Evolutionary conservation across 2,329 filamentous ascomycete species (phyloP), one percentile per base, ranked within the genome.

Genomic region (Monosporascus sp.): DNA sequence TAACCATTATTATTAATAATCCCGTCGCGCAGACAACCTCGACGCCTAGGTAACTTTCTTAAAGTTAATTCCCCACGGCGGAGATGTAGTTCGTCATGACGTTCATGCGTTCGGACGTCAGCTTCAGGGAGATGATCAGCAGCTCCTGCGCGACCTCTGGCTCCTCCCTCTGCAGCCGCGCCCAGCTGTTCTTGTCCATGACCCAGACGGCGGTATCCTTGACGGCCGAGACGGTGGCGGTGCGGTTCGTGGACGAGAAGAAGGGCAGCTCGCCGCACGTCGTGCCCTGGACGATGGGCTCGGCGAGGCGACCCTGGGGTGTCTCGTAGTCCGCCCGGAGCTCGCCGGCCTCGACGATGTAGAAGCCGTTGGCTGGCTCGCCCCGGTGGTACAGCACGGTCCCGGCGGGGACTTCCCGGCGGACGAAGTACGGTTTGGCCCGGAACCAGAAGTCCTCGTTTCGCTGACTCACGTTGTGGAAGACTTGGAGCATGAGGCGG

Each of bases 371-470:
- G 0, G 94, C 86, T 1, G 76, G 65, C 60, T 97, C 87, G 54
- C 90, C 91, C 38, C 88, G 83, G 4, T 81, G 78, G 71, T 93
- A 99, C 2, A 99, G 74, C 3, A 90, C 76, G 1, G 85, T 85
- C 3, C 89, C 90, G 0, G 84, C 79, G 0, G 78, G 60, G 57
- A 86, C 89, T 55, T 87, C 82, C 56, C 82, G 82, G 45, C 83
- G 82, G 39, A 75, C 72, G 65, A 99, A 97, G 72, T 88, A 97
- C 0, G 81, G 76, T 5, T 83, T 83, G 0, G 85, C 86, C 1
- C 83, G 83, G 70, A 92, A 93, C 94, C 94, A 99, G 68, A 97
- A 97, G 69, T 97, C 92, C 69, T 96, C 91, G 65, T 93, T 94
- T 68, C 89, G 85, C 50, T 84, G 77, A 49, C 89, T 95, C 14